Percentiles rank a stretch among this genome's conserved stretches.
These are phyloP conservation scores for Diaporthe nobilis DNA, from an alignment of 2,329 filamentous ascomycete species.

Conservation along the genomic window DNA sequence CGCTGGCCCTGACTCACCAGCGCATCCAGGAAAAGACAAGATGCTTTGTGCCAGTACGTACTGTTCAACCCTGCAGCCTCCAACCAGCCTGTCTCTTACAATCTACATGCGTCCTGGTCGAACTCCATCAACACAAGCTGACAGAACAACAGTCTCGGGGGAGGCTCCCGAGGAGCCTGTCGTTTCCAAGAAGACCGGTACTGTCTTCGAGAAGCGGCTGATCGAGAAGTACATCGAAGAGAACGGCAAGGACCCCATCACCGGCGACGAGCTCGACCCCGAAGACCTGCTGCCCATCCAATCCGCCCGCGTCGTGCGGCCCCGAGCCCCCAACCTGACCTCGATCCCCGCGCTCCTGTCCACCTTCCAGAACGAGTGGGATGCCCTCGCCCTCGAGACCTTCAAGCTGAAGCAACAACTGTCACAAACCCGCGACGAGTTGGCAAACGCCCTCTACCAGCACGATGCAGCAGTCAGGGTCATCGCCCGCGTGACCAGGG, in stretches of 20 bases:
- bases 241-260: constrained; percentile 92
- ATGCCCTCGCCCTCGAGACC: constrained; percentile 90
- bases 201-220: constrained; percentile 93
- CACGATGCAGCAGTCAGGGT: constrained; percentile 97
- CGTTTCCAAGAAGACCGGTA: constrained; percentile 92
- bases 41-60: constrained; percentile 43
- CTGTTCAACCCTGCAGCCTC: background rate
- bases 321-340: constrained; percentile 91
- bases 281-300: constrained; percentile 93
- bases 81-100: too few species aligned
- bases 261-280: constrained; percentile 83
- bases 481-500: constrained; percentile 89
- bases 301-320: constrained; percentile 85
- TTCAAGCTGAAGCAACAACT: constrained; percentile 93
- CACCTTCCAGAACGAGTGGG: constrained; percentile 99
- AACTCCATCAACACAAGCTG: constrained; percentile 9
- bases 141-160: constrained; percentile 80
- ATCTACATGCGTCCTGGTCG: background rate
- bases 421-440: constrained; percentile 90
- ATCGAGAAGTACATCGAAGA: constrained; percentile 96
- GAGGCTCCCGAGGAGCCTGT: constrained; percentile 96
- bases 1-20: constrained; percentile 5
- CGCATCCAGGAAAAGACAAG: constrained; percentile 25
- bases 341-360: constrained; percentile 95
- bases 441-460: constrained; percentile 94